Evolutionary conservation across 2,329 filamentous ascomycete species (phyloP), one percentile per base, ranked within the genome.

Genomic region (Penicillium aurantiogriseum): DNA sequence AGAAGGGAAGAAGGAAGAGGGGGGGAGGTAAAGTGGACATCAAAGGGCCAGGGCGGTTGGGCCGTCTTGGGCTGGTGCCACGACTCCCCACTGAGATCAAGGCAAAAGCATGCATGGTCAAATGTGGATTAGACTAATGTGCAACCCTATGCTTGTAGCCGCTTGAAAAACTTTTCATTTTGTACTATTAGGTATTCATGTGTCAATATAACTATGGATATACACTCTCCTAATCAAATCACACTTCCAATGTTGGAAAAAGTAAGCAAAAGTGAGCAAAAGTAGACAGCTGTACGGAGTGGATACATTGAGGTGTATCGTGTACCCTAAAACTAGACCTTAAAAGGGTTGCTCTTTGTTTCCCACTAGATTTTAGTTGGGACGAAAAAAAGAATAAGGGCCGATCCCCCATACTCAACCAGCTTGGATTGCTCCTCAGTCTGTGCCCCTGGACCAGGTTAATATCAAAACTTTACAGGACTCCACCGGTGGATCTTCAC

Each of bases 11-110:
- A 54, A 56, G 54, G 52, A 64, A 62, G 61, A 64, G 58, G 69
- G 70, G 64, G 65, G 69, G 63, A 68, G 69, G 68, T 68, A 69
- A 69, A 71, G 70, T 69, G 69, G 63, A 51, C 57, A 57, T 40
- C 42, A 51, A 59, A 47, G 45, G 60, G 54, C 36, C 36, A 63
- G 64, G 67, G 68, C 61, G 68, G 69, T 74, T 74, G 72, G 72
- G 72, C 72, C 66, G 70, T 68, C 57, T 74, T 73, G 69, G 70
- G 72, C 70, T 73, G 74, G 74, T 74, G 74, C 74, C 74, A 76
- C 74, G 74, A 75, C 70, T 67, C 70, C 71, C 72, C 68, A 69
- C 69, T 53, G 46, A 54, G 60, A 63, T 66, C 59, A 63, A 62
- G 62, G 64, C 61, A 57, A 61, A 67, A 69, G 66, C 66, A 67